These are phyloP conservation scores for Stygiomarasmius scandens DNA, from an alignment of 1,284 basidiomycete genomes.

Conservation along the genomic window DNA sequence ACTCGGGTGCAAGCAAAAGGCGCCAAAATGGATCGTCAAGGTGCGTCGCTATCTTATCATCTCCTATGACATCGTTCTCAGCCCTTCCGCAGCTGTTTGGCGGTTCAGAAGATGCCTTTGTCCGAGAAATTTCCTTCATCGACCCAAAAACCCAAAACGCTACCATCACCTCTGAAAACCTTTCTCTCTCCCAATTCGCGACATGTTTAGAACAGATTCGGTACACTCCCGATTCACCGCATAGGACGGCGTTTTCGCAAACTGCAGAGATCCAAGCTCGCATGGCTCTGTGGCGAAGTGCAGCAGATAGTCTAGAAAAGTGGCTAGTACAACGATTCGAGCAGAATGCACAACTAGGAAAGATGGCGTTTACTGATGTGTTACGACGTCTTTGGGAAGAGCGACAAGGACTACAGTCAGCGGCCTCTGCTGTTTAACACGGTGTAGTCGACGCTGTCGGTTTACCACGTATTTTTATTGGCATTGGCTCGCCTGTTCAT, in stretches of 20 bases:
- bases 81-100: slow-evolving; percentile 68
- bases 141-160: slow-evolving; percentile 80
- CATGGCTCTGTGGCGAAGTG: slow-evolving; percentile 74
- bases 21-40: slow-evolving; percentile 83
- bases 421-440: not conserved
- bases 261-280: slow-evolving; percentile 86
- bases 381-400: slow-evolving; percentile 74
- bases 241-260: slow-evolving; percentile 72
- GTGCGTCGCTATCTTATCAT: slow-evolving; percentile 44
- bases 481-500: not conserved
- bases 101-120: slow-evolving; percentile 90
- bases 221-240: slow-evolving; percentile 59
- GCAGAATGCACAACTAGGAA: slow-evolving; percentile 85
- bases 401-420: slow-evolving; percentile 33
- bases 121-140: slow-evolving; percentile 91
- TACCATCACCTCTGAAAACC: slow-evolving; percentile 87
- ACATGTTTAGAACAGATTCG: slow-evolving; percentile 89
- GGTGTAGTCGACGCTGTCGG: not conserved
- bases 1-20: slow-evolving; percentile 84
- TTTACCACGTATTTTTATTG: not conserved
- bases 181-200: slow-evolving; percentile 87
- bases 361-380: slow-evolving; percentile 86
- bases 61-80: not conserved
- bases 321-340: slow-evolving; percentile 86
- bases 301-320: slow-evolving; percentile 79